These are phyloP conservation scores for Starmerella asiatica DNA, from an alignment of 805 yeast species.

Conservation along the genomic window DNA sequence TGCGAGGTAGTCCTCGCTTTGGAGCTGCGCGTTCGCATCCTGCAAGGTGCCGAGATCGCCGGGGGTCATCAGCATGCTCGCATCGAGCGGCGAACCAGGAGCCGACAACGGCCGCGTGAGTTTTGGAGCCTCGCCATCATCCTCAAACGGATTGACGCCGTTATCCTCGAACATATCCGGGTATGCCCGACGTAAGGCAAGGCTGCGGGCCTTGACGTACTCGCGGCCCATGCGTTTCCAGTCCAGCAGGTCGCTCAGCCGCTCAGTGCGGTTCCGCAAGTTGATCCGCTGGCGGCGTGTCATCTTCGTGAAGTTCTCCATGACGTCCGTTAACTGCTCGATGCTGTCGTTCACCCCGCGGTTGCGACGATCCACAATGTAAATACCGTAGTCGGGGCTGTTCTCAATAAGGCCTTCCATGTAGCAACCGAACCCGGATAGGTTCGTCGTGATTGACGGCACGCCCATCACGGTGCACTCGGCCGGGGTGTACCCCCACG, in stretches of 20 bases:
- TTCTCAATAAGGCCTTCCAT: conserved; percentile 96
- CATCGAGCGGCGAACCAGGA: conserved; percentile 89
- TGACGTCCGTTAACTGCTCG: conserved; percentile 73
- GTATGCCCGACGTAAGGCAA: conserved; percentile 85
- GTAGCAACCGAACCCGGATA: conserved; percentile 95
- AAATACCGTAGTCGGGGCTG: conserved; percentile 90
- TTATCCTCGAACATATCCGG: conserved; percentile 55
- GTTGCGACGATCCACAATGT: conserved; percentile 87
- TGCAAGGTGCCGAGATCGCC: conserved; percentile 96
- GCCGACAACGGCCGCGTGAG: conserved; percentile 85
- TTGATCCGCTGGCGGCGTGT: conserved; percentile 94
- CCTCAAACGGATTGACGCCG: conserved; percentile 25
- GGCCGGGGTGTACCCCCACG: conserved; percentile 99
- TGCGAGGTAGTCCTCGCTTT: conserved; percentile 60
- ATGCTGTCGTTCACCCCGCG: conserved; percentile 88
- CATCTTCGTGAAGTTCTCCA: conserved; percentile 79
- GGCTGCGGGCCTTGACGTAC: conserved; percentile 84
- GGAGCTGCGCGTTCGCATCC: conserved; percentile 60
- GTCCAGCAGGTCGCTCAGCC: conserved; percentile 81
- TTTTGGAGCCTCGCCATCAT: conserved; percentile 31
- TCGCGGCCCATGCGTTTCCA: conserved; percentile 98
- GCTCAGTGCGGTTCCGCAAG: conserved; percentile 93
- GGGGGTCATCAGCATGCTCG: conserved; percentile 77
- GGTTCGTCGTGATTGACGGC: conserved; percentile 89
- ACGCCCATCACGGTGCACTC: conserved; percentile 99